Conservation (phyloP, 2,329 filamentous ascomycete species). For the Ophiocordyceps australis region DNA sequence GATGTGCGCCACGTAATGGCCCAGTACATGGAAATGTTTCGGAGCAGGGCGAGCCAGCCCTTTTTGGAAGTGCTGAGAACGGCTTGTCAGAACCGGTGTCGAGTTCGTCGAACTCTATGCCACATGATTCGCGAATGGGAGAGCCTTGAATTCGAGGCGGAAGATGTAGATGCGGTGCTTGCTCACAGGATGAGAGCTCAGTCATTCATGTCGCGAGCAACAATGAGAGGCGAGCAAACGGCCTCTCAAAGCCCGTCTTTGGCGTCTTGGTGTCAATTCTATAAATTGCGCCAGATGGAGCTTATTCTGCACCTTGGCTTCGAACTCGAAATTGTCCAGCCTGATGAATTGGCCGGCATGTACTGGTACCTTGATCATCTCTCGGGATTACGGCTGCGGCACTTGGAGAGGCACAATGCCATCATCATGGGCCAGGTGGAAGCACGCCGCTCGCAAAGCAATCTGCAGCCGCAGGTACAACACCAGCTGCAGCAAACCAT, state of each 20-base stretch:
- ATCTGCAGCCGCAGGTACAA: conserved; percentile 12
- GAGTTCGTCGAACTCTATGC: conserved; percentile 74
- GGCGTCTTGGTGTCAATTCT: conserved; percentile 76
- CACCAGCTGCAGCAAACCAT: conserved; percentile 28
- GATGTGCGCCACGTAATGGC: conserved; percentile 60
- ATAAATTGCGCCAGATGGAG: conserved; percentile 80
- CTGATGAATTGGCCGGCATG: conserved; percentile 72
- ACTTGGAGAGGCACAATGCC: conserved; percentile 55
- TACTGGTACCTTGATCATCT: conserved; percentile 79
- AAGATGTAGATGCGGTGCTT: conserved; percentile 55
- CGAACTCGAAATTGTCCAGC: conserved; percentile 77
- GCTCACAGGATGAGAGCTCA: conserved; percentile 42
- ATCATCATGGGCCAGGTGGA: conserved; percentile 32
- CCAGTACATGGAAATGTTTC: conserved; percentile 52
- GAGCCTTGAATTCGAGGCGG: conserved; percentile 61
- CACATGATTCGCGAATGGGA: conserved; percentile 77
- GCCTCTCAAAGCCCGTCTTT: conserved; percentile 53
- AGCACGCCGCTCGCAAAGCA: conserved; percentile 5
- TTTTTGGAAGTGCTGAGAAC: conserved; percentile 74
- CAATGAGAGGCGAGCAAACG: conserved; percentile 15
- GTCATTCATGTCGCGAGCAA: conserved; percentile 29
- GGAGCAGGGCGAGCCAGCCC: conserved; percentile 42
- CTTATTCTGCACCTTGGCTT: conserved; percentile 84
- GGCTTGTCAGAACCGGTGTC: conserved; percentile 77
- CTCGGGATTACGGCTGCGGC: conserved; percentile 45